These are phyloP conservation scores for Trypanosoma platydactyli DNA, from an alignment of 208 protist genomes.

Conservation along the genomic window DNA sequence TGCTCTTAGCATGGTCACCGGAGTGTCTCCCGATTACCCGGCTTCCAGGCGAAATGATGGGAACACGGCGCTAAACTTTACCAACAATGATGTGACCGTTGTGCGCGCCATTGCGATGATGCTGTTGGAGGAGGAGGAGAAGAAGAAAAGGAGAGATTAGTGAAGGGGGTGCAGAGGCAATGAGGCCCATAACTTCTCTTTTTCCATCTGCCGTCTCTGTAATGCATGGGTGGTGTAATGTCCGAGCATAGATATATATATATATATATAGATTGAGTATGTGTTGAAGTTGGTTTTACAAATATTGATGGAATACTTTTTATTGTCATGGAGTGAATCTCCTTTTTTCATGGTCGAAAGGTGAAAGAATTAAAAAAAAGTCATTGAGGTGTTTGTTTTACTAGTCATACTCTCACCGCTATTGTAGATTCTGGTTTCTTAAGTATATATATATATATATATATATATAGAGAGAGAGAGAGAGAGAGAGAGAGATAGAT, in stretches of 20 bases:
- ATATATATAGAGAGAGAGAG: conserved; percentile 1
- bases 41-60: not conserved
- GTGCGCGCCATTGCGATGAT: conserved; percentile 11
- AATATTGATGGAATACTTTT: not conserved
- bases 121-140: conserved; percentile 20
- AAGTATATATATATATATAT: conserved; percentile 9
- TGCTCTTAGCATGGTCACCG: not conserved
- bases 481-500: too few species aligned
- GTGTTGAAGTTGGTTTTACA: not conserved
- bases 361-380: too few species aligned
- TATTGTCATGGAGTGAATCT: too few species aligned
- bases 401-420: not conserved
- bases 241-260: conserved; percentile 6
- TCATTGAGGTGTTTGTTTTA: too few species aligned
- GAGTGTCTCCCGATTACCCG: not conserved
- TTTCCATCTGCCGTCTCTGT: too few species aligned
- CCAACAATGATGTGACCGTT: conserved; percentile 11
- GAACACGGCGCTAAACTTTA: conserved; percentile 21
- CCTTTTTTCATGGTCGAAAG: too few species aligned
- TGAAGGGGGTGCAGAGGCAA: not conserved
- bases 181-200: too few species aligned
- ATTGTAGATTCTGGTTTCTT: not conserved
- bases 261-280: not conserved
- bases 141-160: not conserved
- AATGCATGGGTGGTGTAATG: too few species aligned